Conservation (phyloP, 2,329 filamentous ascomycete species). For the Trichoderma koningiopsis region DNA sequence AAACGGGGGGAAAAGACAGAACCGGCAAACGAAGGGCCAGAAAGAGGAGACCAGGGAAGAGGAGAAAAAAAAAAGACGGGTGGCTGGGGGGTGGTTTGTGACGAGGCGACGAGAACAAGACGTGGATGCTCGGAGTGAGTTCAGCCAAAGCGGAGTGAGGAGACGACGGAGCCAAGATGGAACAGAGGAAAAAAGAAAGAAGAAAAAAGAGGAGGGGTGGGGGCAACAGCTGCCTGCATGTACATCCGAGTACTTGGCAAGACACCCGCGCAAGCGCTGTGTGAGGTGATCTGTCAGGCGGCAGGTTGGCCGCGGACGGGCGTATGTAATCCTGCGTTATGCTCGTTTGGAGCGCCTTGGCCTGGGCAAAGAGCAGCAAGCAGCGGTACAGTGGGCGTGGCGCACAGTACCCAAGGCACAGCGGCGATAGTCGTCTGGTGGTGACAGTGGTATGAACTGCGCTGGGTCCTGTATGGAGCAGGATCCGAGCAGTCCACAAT, state of each 20-base stretch:
- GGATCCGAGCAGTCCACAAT: background rate
- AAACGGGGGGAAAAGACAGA: slow-evolving; percentile 13
- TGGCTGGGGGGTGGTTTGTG: slow-evolving; percentile 24
- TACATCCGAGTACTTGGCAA: background rate
- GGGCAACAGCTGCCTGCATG: slow-evolving; percentile 9
- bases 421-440: background rate
- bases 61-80: slow-evolving; percentile 16
- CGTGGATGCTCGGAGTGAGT: slow-evolving; percentile 5
- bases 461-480: background rate
- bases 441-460: background rate
- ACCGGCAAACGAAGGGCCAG: background rate
- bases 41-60: slow-evolving; percentile 7
- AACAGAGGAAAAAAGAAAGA: background rate
- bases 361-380: background rate
- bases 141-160: slow-evolving; percentile 4
- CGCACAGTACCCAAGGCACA: background rate
- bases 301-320: slow-evolving; percentile 10
- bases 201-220: slow-evolving; percentile 21
- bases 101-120: slow-evolving; percentile 6
- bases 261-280: background rate
- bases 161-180: background rate
- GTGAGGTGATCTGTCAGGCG: slow-evolving; percentile 26
- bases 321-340: slow-evolving; percentile 18
- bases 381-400: background rate
- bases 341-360: background rate